Evolutionary conservation across 352 stramenopile species (phyloP).

Genomic region (Globisporangium carolinianum): DNA sequence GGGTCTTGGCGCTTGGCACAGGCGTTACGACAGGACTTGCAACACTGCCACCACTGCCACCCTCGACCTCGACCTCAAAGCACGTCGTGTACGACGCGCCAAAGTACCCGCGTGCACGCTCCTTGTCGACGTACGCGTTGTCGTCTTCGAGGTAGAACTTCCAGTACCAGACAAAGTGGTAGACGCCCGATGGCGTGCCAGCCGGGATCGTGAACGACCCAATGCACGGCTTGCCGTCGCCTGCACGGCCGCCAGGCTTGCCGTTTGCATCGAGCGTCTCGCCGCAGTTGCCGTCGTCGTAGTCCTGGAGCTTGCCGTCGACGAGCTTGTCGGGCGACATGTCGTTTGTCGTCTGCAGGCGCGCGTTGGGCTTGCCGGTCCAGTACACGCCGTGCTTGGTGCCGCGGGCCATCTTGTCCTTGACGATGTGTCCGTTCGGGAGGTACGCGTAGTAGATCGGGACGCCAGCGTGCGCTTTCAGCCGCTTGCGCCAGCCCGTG

Average conservation of each 20-base stretch:
- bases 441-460: constrained; percentile 33
- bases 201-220: constrained; percentile 39
- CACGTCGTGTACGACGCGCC: constrained; percentile 59
- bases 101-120: constrained; percentile 48
- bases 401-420: constrained; percentile 58
- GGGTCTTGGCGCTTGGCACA: constrained; percentile 4
- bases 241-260: constrained; percentile 36
- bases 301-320: constrained; percentile 35
- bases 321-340: constrained; percentile 44
- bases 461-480: constrained; percentile 28
- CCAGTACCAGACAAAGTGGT: constrained; percentile 73
- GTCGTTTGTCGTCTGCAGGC: constrained; percentile 36
- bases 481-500: constrained; percentile 45
- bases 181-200: constrained; percentile 36
- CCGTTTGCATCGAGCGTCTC: constrained; percentile 39
- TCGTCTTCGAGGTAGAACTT: constrained; percentile 53
- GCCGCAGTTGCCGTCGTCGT: constrained; percentile 56
- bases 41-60: constrained; percentile 8
- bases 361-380: constrained; percentile 31
- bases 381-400: constrained; percentile 63
- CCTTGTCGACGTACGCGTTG: constrained; percentile 39
- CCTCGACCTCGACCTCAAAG: constrained; percentile 56
- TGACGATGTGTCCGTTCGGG: constrained; percentile 39
- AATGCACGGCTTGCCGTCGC: constrained; percentile 56
- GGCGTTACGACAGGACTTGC: neutral